Base-by-base conservation (phyloP, 2,329 filamentous ascomycete genomes). In the Diaporthe ampelina region DNA sequence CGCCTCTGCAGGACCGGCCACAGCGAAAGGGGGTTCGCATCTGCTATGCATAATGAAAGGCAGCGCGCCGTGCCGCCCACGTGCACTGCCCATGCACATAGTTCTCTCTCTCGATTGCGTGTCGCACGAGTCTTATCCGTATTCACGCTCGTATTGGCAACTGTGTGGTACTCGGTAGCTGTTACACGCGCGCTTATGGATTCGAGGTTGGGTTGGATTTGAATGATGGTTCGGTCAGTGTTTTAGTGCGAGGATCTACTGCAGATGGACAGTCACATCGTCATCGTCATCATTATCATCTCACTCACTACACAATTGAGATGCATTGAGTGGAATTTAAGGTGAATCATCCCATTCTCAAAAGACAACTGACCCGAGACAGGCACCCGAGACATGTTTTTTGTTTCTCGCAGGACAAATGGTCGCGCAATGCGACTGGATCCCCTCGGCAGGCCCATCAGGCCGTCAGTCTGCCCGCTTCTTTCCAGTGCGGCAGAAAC, bases 11-110 rank as follows among this genome's bases (percentile, higher is more conserved):
- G 15, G n/a, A 17, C 58, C 58, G 58, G 24, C 19, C 58, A 19
- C 37, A 32, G 58, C 45, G 61, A 67, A 68, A 68, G 63, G 63
- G 63, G 63, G 32, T 29, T 68, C 32, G 48, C 45, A 68, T 29
- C 13, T 26, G 40, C 40, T 7, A 37, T 37, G 45, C 43, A 50
- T 52, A 6, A 35, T 32, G 13, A 24, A 50, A 21, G n/a, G 58
- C 58, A 45, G 24, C 58, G 58, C 24, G 40, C 58, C 58, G 61
- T 67, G 61, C 61, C 61, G 29, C 45, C 19, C 61, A 52, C 61
- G 45, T 37, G 63, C 63, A 35, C 32, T 29, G 32, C 63, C 48
- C 17, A 26, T 26, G 29, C 15, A 29, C n/a, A 52, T 54, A 15
- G 15, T 43, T 43, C 4, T 32, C 29, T 43, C 37, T 54, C 32